phyloP scores from a whole-genome alignment of 106 monocot species.

The Hemerocallis citrina region DNA sequence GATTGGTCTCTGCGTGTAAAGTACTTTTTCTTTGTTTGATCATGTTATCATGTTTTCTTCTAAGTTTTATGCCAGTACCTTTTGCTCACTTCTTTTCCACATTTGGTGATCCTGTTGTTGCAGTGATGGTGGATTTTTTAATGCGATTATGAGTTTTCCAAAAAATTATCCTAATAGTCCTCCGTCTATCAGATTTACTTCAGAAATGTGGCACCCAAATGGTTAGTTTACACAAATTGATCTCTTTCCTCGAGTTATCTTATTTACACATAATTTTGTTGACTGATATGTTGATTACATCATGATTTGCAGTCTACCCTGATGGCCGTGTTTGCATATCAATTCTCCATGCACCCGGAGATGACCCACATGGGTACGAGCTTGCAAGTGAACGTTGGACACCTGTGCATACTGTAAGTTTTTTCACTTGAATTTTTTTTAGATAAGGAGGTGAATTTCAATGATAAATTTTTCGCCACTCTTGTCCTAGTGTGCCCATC shows the following conservation, averaged over 20 bases:
- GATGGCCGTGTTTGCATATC: conserved; percentile 96
- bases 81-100: too few species aligned
- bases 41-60: too few species aligned
- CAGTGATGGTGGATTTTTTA: conserved; percentile 57
- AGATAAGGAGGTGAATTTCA: too few species aligned
- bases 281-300: not conserved
- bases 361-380: conserved; percentile 92
- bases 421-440: not conserved
- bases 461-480: too few species aligned
- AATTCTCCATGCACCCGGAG: conserved; percentile 90
- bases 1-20: too few species aligned
- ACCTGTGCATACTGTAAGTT: conserved; percentile 76
- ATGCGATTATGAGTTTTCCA: conserved; percentile 49
- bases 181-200: too few species aligned
- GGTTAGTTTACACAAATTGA: conserved; percentile 18
- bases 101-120: not conserved
- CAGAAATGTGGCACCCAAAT: too few species aligned
- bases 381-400: conserved; percentile 97
- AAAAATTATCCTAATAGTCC: conserved; percentile 38
- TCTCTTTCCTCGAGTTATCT: too few species aligned
- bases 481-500: too few species aligned
- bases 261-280: not conserved
- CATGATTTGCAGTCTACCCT: conserved; percentile 21
- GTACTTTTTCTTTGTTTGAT: too few species aligned
- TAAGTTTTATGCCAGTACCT: too few species aligned